Conservation (phyloP, 75 land plant species). For the Pinus albicaulis region DNA sequence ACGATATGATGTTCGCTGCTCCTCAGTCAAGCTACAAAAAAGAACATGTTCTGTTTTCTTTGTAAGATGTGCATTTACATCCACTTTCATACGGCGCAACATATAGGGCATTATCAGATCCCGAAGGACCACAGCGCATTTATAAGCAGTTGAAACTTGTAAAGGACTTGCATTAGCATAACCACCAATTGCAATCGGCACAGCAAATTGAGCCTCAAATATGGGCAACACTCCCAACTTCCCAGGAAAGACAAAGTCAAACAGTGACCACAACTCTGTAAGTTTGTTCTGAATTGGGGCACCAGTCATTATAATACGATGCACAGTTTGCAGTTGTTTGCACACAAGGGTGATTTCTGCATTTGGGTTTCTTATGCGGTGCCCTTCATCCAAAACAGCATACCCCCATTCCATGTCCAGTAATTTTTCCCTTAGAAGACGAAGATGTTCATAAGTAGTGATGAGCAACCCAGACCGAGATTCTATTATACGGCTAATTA, state of each 20-base stretch:
- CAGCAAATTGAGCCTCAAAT: constrained; percentile 93
- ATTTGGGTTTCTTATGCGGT: constrained; percentile 96
- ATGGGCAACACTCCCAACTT: constrained; percentile 97
- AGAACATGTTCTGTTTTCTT: constrained; percentile 98
- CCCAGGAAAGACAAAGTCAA: constrained; percentile 99
- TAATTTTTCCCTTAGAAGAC: constrained; percentile 67
- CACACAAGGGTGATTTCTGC: constrained; percentile 90
- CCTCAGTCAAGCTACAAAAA: constrained; percentile 84
- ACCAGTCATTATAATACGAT: constrained; percentile 98
- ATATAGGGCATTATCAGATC: constrained; percentile 98
- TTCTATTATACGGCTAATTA: constrained; percentile 61
- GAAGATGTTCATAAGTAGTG: constrained; percentile 98
- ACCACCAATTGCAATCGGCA: constrained; percentile 93
- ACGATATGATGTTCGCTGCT: constrained; percentile 77
- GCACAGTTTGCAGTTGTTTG: constrained; percentile 93
- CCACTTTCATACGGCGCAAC: constrained; percentile 88
- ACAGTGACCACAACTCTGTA: constrained; percentile 89
- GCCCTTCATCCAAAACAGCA: constrained; percentile 98
- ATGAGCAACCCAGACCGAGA: constrained; percentile 78
- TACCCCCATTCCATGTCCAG: constrained; percentile 98
- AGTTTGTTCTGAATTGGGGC: constrained; percentile 98
- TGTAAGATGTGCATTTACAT: constrained; percentile 94
- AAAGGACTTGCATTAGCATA: constrained; percentile 97
- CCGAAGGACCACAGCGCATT: constrained; percentile 93
- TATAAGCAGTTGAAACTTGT: constrained; percentile 97